Percentiles rank a stretch among this genome's conserved stretches.
Evolutionary conservation across 352 stramenopile genomes (phyloP).

Genomic region (Peronosclerospora sorghi): DNA sequence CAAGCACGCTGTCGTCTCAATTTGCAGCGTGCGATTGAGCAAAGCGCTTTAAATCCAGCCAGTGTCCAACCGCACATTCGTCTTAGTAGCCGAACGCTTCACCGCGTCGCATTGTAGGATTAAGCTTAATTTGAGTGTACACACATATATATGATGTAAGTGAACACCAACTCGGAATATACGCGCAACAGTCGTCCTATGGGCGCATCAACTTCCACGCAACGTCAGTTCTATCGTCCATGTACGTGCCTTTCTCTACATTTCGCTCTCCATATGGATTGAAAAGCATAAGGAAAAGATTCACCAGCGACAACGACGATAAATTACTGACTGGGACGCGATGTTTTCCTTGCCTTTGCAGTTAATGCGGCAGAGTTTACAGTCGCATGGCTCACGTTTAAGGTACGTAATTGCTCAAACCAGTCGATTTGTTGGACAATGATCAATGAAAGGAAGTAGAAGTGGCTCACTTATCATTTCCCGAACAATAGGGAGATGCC

Average conservation of each 20-base stretch:
- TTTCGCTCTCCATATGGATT: background rate
- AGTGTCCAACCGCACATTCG: conserved; percentile 6
- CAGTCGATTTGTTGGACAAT: background rate
- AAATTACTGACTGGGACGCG: conserved; percentile 1
- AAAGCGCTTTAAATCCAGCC: background rate
- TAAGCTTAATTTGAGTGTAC: background rate
- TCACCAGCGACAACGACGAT: background rate
- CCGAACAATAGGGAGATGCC: conserved; percentile 45
- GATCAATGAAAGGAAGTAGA: background rate
- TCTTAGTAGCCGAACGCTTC: conserved; percentile 13
- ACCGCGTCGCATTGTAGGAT: conserved; percentile 1
- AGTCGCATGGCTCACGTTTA: conserved; percentile 81
- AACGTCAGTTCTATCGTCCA: conserved; percentile 38
- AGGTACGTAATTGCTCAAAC: conserved; percentile 15
- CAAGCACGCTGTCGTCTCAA: conserved; percentile 6
- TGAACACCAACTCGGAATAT: background rate
- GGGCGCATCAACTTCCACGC: conserved; percentile 32
- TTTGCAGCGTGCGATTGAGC: conserved; percentile 5
- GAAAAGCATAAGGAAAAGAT: background rate
- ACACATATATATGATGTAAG: background rate
- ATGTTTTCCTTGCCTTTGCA: conserved; percentile 13
- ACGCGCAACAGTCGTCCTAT: conserved; percentile 11
- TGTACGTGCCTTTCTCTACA: conserved; percentile 23
- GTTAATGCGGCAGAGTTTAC: conserved; percentile 70
- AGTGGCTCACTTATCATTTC: too few species aligned